Evolutionary conservation across 768 basidiomycete species (phyloP).

Genomic region (Trametes punicea): DNA sequence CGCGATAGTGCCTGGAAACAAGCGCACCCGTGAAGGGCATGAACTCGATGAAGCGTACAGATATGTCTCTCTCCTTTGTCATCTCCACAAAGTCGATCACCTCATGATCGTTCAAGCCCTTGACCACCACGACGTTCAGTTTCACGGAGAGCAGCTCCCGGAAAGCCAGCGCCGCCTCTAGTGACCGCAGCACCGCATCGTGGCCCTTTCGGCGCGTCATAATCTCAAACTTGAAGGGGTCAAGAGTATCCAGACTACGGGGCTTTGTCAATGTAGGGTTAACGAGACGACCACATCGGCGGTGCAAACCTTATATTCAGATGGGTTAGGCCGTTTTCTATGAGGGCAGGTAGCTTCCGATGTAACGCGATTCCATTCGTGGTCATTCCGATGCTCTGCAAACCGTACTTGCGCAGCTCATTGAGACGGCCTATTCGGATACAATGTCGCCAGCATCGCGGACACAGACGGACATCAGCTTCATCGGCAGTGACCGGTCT

Average conservation of each 20-base stretch:
- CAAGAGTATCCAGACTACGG: constrained; percentile 74
- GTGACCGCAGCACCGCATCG: constrained; percentile 65
- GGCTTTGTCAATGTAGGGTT: constrained; percentile 3
- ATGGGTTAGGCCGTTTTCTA: constrained; percentile 74
- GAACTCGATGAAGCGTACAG: constrained; percentile 87
- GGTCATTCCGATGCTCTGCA: constrained; percentile 81
- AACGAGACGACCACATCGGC: not conserved
- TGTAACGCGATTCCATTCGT: constrained; percentile 78
- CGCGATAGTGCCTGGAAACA: not conserved
- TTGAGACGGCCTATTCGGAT: constrained; percentile 52
- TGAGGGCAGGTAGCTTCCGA: constrained; percentile 64
- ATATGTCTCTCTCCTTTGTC: constrained; percentile 59
- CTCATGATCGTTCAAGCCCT: constrained; percentile 79
- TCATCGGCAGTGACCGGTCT: not conserved
- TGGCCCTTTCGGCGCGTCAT: constrained; percentile 81
- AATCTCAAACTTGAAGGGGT: constrained; percentile 83
- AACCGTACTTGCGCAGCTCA: constrained; percentile 54
- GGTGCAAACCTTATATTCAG: constrained; percentile 44
- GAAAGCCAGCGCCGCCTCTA: constrained; percentile 59
- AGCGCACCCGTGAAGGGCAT: constrained; percentile 81
- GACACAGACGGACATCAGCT: not conserved
- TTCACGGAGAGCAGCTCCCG: constrained; percentile 60
- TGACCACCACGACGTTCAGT: constrained; percentile 81
- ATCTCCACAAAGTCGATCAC: constrained; percentile 75
- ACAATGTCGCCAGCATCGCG: not conserved